Percentiles rank a stretch among this genome's conserved stretches.
Evolutionary conservation across 192 early-diverging fungal genomes (phyloP).

Genomic region (Backusella sp.): DNA sequence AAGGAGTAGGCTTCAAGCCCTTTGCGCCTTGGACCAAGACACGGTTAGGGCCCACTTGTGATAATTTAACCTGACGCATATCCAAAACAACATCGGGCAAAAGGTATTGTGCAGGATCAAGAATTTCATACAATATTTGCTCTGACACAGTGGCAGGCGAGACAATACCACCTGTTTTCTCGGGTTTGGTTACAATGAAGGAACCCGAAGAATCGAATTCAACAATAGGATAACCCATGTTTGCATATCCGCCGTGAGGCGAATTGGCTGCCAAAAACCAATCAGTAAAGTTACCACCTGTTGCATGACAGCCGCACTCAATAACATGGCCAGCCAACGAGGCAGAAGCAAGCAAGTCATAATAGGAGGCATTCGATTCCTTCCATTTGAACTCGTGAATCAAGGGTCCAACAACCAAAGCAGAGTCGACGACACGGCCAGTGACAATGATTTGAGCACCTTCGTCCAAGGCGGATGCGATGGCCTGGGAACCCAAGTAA

Average conservation of each 20-base stretch:
- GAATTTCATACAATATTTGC: slow-evolving; percentile 64
- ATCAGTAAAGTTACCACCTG: slow-evolving; percentile 71
- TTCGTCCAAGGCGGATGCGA: slow-evolving; percentile 51
- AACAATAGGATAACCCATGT: slow-evolving; percentile 69
- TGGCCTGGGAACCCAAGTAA: slow-evolving; percentile 56
- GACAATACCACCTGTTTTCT: slow-evolving; percentile 61
- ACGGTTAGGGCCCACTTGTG: slow-evolving; percentile 53
- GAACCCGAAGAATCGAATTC: slow-evolving; percentile 52
- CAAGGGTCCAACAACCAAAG: slow-evolving; percentile 61
- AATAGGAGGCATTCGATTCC: slow-evolving; percentile 30
- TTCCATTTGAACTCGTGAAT: slow-evolving; percentile 63
- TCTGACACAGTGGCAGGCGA: slow-evolving; percentile 56
- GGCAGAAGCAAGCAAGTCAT: slow-evolving; percentile 58
- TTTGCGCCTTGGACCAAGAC: slow-evolving; percentile 61
- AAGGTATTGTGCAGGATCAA: slow-evolving; percentile 64
- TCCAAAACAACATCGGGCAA: slow-evolving; percentile 67
- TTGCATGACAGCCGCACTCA: slow-evolving; percentile 68
- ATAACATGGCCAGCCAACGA: slow-evolving; percentile 69
- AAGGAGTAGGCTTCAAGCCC: slow-evolving; percentile 54
- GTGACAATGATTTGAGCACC: slow-evolving; percentile 67
- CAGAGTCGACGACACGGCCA: slow-evolving; percentile 66
- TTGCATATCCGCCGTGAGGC: slow-evolving; percentile 53
- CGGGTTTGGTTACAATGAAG: slow-evolving; percentile 61
- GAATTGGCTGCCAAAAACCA: slow-evolving; percentile 60
- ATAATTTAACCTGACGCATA: slow-evolving; percentile 53